Evolutionary conservation across 805 yeast species (phyloP).

Genomic region (Ogataea minuta): DNA sequence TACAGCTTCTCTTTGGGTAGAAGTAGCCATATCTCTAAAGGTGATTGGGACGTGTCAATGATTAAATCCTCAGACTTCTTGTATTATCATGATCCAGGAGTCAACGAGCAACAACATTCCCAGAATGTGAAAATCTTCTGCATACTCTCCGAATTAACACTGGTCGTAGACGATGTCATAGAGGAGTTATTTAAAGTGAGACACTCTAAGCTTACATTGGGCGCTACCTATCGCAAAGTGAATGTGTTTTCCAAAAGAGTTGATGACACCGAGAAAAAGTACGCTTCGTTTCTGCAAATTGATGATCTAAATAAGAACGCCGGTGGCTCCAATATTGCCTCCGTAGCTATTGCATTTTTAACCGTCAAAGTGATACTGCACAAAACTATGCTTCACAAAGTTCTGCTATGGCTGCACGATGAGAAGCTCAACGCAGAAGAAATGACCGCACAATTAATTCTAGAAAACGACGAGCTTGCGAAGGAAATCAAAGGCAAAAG

Average conservation of each 20-base stretch:
- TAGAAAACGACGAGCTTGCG: constrained; percentile 2
- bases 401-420: constrained; percentile 5
- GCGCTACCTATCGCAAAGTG: constrained; percentile 3
- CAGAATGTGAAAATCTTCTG: constrained; percentile 12
- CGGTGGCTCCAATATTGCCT: constrained; percentile 6
- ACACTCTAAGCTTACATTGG: constrained; percentile 2
- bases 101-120: constrained; percentile 10
- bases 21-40: constrained; percentile 14
- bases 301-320: constrained; percentile 3
- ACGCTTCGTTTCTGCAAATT: constrained; percentile 8
- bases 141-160: constrained; percentile 11
- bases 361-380: constrained; percentile 8
- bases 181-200: constrained; percentile 9
- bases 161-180: constrained; percentile 12
- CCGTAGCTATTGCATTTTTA: constrained; percentile 13
- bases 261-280: constrained; percentile 2
- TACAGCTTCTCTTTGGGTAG: constrained; percentile 14
- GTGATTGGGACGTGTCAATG: constrained; percentile 18
- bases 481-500: constrained; percentile 2
- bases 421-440: constrained; percentile 2
- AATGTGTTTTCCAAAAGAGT: constrained; percentile 5
- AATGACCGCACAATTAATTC: constrained; percentile 1
- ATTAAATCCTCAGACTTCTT: constrained; percentile 13
- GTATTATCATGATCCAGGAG: constrained; percentile 13
- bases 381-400: constrained; percentile 11